Evolutionary conservation across 371 early-diverging fungal species (phyloP).

Genomic region (Mucor piriformis): DNA sequence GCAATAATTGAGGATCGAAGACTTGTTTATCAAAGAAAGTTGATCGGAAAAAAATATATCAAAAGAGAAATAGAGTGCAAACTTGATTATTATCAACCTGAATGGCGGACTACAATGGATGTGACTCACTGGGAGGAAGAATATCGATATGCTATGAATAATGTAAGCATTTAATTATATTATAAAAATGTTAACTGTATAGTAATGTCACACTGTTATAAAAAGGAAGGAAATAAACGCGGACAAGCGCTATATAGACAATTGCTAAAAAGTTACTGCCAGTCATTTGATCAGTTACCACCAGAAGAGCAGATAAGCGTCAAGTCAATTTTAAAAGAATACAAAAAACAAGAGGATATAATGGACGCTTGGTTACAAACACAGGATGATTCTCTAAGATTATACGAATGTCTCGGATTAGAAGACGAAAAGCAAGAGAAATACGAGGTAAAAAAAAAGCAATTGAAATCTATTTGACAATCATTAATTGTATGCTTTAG

Average conservation of each 20-base stretch:
- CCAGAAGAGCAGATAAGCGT: slow-evolving; percentile 9
- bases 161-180: slow-evolving; percentile 12
- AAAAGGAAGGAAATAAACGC: slow-evolving; percentile 20
- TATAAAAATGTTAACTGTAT: not conserved
- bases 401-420: slow-evolving; percentile 23
- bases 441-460: slow-evolving; percentile 15
- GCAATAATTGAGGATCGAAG: slow-evolving; percentile 25
- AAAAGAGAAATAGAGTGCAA: slow-evolving; percentile 17
- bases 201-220: not conserved
- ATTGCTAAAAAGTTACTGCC: slow-evolving; percentile 6
- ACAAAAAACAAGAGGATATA: slow-evolving; percentile 5
- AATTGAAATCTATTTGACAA: not conserved
- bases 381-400: slow-evolving; percentile 22
- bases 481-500: not conserved
- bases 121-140: slow-evolving; percentile 28
- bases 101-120: slow-evolving; percentile 14
- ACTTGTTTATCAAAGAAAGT: slow-evolving; percentile 20
- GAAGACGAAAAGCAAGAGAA: slow-evolving; percentile 22
- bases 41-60: slow-evolving; percentile 14
- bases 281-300: slow-evolving; percentile 21
- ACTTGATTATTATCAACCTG: slow-evolving; percentile 19
- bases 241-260: slow-evolving; percentile 12
- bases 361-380: slow-evolving; percentile 25
- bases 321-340: not conserved
- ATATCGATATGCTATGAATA: slow-evolving; percentile 14